Base-by-base conservation (phyloP, 1,139 yeast genomes). In the Pichia kudriavzevii region DNA sequence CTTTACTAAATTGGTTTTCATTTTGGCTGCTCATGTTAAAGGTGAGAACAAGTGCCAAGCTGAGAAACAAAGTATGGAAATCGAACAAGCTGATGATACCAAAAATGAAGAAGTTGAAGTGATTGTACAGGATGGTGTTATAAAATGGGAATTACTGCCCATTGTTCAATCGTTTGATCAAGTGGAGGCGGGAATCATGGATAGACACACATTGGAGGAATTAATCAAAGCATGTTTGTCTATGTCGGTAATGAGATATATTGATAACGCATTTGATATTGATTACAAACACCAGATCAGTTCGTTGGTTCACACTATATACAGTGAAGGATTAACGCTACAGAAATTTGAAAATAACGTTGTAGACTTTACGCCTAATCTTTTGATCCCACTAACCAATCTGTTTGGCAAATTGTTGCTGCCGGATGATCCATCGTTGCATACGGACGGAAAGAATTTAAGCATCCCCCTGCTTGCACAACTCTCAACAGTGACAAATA, bases 321-420 rank as follows among this genome's bases (percentile, higher is more conserved):
- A 17, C 16, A 8, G 9, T 21, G 10, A 16, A 25, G 11, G 28
- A 26, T 9, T 23, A 19, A 11, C 28, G 2, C 37, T 30, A 12
- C 23, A 22, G 3, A 14, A 17, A n/a, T 38, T 41, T 17, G 7
- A 27, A 4, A 4, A 9, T 9, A 31, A 18, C 8, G 32, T 33
- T 7, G 5, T 12, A 4, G 10, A 44, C 2, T 45, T 48, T 2
- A 47, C 46, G 41, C 55, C 56, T 4, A 66, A 49, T 41, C 43
- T 78, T 7, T 67, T 19, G 40, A 65, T 6, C 53, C 60, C 1
- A 42, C 49, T 5, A 62, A 62, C 29, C 37, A 63, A 22, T 8
- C 52, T 60, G 0, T 60, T 57, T 31, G 47, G 3, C 19, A 16
- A 13, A 20, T 25, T n/a, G 7, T 17, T 7, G 18, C 20, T 9